Evolutionary conservation across 768 basidiomycete genomes (phyloP).

Genomic region (Collybiopsis luxurians): DNA sequence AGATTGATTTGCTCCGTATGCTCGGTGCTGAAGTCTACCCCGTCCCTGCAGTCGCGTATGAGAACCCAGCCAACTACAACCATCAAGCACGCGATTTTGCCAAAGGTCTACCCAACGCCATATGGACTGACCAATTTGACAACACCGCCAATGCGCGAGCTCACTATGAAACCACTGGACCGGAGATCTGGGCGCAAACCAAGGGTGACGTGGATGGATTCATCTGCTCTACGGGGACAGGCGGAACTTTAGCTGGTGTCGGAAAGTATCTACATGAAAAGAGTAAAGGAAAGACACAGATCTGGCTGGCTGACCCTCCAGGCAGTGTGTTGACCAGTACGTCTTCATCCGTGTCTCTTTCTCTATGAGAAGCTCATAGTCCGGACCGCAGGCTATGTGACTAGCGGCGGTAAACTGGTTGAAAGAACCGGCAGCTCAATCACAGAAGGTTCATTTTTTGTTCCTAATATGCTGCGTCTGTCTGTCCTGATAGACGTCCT

Average conservation of each 20-base stretch:
- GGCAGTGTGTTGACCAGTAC: constrained; percentile 82
- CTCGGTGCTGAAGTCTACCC: constrained; percentile 96
- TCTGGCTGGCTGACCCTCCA: constrained; percentile 96
- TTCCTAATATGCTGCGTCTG: background rate
- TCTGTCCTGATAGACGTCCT: constrained; percentile 1
- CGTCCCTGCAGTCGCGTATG: constrained; percentile 95
- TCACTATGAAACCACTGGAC: constrained; percentile 90
- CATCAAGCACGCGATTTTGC: constrained; percentile 95
- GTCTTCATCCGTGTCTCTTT: background rate
- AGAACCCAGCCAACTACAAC: constrained; percentile 95
- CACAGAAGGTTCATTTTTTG: constrained; percentile 72
- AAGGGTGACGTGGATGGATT: constrained; percentile 82
- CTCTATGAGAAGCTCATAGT: background rate
- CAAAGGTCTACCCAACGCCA: constrained; percentile 65
- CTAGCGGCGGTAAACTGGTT: constrained; percentile 70
- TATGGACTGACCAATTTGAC: constrained; percentile 99
- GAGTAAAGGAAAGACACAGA: constrained; percentile 73
- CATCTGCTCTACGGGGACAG: constrained; percentile 92
- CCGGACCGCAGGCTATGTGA: constrained; percentile 45
- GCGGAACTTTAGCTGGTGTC: constrained; percentile 90
- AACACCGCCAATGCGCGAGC: constrained; percentile 88
- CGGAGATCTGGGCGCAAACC: constrained; percentile 95
- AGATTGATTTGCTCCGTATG: constrained; percentile 97
- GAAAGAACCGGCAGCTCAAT: constrained; percentile 87
- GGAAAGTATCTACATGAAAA: constrained; percentile 84